Evolutionary conservation across 1,139 yeast genomes (phyloP).

Genomic region (Candida tetrigidarum): DNA sequence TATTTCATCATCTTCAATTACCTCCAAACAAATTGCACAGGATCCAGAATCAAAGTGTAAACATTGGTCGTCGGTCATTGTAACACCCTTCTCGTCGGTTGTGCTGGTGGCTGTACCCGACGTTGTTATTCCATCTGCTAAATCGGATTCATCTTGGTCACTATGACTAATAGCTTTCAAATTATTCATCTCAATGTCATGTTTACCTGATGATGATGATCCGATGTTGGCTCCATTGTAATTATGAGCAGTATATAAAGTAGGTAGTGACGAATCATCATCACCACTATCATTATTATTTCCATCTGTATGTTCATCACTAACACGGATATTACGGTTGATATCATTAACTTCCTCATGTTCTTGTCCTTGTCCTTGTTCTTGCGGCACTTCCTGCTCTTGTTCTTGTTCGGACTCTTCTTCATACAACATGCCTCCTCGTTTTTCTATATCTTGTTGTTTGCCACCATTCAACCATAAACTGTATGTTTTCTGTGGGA

Average conservation of each 20-base stretch:
- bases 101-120: background rate
- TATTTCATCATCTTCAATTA: conserved; percentile 60
- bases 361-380: conserved; percentile 4
- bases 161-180: background rate
- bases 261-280: conserved; percentile 3
- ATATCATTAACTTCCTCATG: conserved; percentile 3
- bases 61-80: conserved; percentile 21
- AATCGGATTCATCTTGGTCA: background rate
- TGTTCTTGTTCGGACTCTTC: conserved; percentile 23
- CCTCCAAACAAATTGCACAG: conserved; percentile 81
- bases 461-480: conserved; percentile 67
- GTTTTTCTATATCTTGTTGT: conserved; percentile 37
- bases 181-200: background rate
- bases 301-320: background rate
- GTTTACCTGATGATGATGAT: background rate
- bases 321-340: background rate
- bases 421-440: conserved; percentile 42
- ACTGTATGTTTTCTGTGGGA: conserved; percentile 65
- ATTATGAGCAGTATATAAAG: background rate
- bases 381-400: too few relatives aligned
- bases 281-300: conserved; percentile 5
- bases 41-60: conserved; percentile 69
- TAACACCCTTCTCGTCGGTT: background rate
- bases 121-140: background rate
- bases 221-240: background rate